Evolutionary conservation across 768 basidiomycete genomes (phyloP).

Genomic region (Trametes coccinea): DNA sequence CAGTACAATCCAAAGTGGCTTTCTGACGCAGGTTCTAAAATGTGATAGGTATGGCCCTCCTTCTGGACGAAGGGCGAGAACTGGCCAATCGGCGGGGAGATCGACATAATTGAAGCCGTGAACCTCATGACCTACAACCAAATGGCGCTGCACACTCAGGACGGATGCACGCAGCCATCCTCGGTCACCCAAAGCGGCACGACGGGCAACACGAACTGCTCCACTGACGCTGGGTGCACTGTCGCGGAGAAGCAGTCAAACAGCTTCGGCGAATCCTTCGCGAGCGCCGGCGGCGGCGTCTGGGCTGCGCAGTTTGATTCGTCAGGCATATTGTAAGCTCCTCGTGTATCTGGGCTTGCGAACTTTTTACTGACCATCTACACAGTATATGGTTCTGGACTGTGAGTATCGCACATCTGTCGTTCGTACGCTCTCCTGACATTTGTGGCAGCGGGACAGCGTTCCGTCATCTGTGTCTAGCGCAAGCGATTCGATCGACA

Average conservation of each 20-base stretch:
- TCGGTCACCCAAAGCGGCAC: slow-evolving; percentile 35
- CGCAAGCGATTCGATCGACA: slow-evolving; percentile 37
- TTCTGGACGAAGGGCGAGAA: slow-evolving; percentile 41
- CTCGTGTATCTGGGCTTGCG: neutral
- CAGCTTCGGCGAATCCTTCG: slow-evolving; percentile 44
- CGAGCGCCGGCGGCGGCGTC: slow-evolving; percentile 54
- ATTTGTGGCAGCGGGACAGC: slow-evolving; percentile 34
- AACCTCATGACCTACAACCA: slow-evolving; percentile 55
- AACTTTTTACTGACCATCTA: neutral
- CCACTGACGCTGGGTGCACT: slow-evolving; percentile 28
- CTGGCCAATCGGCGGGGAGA: slow-evolving; percentile 39
- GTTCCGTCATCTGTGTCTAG: slow-evolving; percentile 39
- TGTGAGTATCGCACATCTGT: slow-evolving; percentile 27
- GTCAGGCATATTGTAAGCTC: slow-evolving; percentile 47
- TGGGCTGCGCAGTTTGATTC: slow-evolving; percentile 70
- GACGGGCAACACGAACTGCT: slow-evolving; percentile 33
- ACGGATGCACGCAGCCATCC: slow-evolving; percentile 37
- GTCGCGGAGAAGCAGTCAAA: slow-evolving; percentile 36
- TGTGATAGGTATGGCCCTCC: slow-evolving; percentile 30
- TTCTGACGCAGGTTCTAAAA: neutral
- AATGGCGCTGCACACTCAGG: slow-evolving; percentile 52
- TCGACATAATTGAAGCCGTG: slow-evolving; percentile 50
- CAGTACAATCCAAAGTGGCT: neutral
- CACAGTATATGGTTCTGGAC: slow-evolving; percentile 52
- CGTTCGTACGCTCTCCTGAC: neutral